Percentiles rank a stretch among this genome's conserved stretches.
These are phyloP conservation scores for Cenchrus americanus DNA, from an alignment of 176 grass and related monocot species.

Conservation along the genomic window DNA sequence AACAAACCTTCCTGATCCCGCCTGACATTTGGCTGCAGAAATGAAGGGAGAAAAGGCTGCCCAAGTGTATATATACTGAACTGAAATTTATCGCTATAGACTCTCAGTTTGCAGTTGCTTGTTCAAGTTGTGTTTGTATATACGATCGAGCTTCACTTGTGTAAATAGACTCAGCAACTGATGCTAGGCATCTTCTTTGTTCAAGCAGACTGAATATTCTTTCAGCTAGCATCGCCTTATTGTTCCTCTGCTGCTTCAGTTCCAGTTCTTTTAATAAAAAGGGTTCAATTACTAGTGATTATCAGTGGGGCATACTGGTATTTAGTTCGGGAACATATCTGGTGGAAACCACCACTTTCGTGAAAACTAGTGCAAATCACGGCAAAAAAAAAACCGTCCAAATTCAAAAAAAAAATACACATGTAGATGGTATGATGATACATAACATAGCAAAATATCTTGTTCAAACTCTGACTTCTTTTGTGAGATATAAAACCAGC, in stretches of 20 bases:
- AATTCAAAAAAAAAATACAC: too few species aligned
- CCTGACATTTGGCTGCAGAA: slow-evolving; percentile 74
- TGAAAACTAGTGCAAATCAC: too few species aligned
- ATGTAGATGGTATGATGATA: too few species aligned
- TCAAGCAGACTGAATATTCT: slow-evolving; percentile 57
- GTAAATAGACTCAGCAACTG: slow-evolving; percentile 52
- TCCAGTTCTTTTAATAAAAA: background rate
- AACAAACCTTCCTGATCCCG: slow-evolving; percentile 85
- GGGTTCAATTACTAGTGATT: background rate
- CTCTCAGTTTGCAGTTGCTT: slow-evolving; percentile 21
- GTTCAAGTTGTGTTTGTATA: slow-evolving; percentile 49
- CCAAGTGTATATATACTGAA: slow-evolving; percentile 74
- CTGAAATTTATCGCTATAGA: slow-evolving; percentile 43
- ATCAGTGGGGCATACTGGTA: too few species aligned
- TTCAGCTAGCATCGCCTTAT: slow-evolving; percentile 9
- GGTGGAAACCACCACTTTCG: too few species aligned
- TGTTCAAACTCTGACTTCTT: too few species aligned
- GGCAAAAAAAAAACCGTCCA: too few species aligned
- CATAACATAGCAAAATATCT: too few species aligned
- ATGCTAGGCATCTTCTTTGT: slow-evolving; percentile 39
- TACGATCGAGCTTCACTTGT: slow-evolving; percentile 29
- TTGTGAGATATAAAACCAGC: too few species aligned
- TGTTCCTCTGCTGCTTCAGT: background rate
- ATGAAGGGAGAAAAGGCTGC: slow-evolving; percentile 83
- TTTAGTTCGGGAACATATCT: background rate